These are phyloP conservation scores for Mastigamoeba balamuthi DNA, from an alignment of 78 protist genomes.

Conservation along the genomic window DNA sequence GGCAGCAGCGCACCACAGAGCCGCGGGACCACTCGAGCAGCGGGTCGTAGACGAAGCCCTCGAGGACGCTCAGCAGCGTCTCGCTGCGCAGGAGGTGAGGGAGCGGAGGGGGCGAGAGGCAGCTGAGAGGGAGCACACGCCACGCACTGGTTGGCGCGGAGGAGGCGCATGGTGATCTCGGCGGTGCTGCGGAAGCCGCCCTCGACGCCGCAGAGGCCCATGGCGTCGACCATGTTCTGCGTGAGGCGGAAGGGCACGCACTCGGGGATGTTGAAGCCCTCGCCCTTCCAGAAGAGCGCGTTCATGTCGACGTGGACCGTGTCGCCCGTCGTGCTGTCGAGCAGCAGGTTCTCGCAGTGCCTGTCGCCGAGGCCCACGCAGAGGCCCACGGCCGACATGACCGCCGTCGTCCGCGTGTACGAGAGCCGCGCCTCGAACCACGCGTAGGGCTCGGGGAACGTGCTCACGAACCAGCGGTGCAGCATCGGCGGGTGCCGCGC, in stretches of 20 bases:
- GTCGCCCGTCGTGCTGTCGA: slow-evolving; percentile 67
- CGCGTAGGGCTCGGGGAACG: slow-evolving; percentile 68
- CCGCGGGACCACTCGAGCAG: slow-evolving; percentile 54
- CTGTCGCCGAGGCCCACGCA: slow-evolving; percentile 82
- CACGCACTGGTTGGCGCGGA: slow-evolving; percentile 16
- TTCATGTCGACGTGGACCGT: slow-evolving; percentile 86
- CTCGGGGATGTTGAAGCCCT: slow-evolving; percentile 58
- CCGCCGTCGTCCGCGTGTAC: slow-evolving; percentile 59
- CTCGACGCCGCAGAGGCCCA: slow-evolving; percentile 69
- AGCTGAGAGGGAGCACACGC: not conserved
- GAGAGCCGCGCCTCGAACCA: slow-evolving; percentile 72
- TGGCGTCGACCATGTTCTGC: slow-evolving; percentile 78
- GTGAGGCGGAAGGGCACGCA: slow-evolving; percentile 91
- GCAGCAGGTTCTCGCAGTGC: slow-evolving; percentile 89
- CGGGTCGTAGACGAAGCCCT: slow-evolving; percentile 86
- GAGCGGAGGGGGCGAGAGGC: not conserved
- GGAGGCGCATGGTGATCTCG: slow-evolving; percentile 58
- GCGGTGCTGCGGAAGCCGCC: slow-evolving; percentile 58
- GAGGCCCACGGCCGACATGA: slow-evolving; percentile 83
- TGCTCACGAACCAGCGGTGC: slow-evolving; percentile 63
- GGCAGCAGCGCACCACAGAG: not conserved
- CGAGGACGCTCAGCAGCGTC: slow-evolving; percentile 74
- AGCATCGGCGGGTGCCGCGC: slow-evolving; percentile 63
- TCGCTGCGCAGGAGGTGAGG: too few species aligned
- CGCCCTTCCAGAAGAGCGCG: slow-evolving; percentile 83